A percentile compares a stretch with the other conserved stretches of the same genome.
These are phyloP conservation scores for Aaosphaeria arxii DNA, from an alignment of 2,329 filamentous ascomycete genomes.

Conservation along the genomic window DNA sequence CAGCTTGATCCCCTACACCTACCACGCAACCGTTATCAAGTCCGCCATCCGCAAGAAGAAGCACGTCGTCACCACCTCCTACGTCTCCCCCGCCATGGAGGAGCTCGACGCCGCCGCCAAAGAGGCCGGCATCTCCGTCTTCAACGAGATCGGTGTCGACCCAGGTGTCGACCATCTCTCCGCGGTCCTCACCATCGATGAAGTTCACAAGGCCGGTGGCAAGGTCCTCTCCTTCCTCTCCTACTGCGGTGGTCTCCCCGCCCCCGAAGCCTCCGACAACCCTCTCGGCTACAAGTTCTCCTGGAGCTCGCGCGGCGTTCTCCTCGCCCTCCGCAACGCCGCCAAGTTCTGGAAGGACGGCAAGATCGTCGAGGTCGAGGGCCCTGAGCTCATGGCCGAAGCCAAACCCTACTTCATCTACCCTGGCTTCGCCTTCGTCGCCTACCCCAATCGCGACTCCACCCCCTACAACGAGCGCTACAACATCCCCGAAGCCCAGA, in stretches of 20 bases:
- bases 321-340: slow-evolving; percentile 82
- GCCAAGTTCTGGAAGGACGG: slow-evolving; percentile 81
- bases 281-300: slow-evolving; percentile 93
- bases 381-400: slow-evolving; percentile 73
- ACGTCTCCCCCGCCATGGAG: slow-evolving; percentile 88
- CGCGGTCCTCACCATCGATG: slow-evolving; percentile 81
- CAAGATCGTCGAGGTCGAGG: slow-evolving; percentile 58
- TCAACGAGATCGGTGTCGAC: slow-evolving; percentile 73
- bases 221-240: slow-evolving; percentile 79
- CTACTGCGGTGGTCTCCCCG: slow-evolving; percentile 61
- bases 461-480: slow-evolving; percentile 86
- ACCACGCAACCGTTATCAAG: slow-evolving; percentile 76
- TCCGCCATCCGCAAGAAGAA: slow-evolving; percentile 90
- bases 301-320: slow-evolving; percentile 71
- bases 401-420: slow-evolving; percentile 92
- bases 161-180: slow-evolving; percentile 74
- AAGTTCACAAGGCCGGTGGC: slow-evolving; percentile 83
- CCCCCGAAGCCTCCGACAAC: slow-evolving; percentile 75
- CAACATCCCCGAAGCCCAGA: slow-evolving; percentile 86
- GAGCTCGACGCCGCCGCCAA: slow-evolving; percentile 81
- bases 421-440: slow-evolving; percentile 83
- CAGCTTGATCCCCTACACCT: slow-evolving; percentile 73
- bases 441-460: slow-evolving; percentile 90
- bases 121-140: slow-evolving; percentile 90
- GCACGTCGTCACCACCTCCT: slow-evolving; percentile 92